Conservation (phyloP, 2,329 filamentous ascomycete species). For the Triangularia verruculosa region DNA sequence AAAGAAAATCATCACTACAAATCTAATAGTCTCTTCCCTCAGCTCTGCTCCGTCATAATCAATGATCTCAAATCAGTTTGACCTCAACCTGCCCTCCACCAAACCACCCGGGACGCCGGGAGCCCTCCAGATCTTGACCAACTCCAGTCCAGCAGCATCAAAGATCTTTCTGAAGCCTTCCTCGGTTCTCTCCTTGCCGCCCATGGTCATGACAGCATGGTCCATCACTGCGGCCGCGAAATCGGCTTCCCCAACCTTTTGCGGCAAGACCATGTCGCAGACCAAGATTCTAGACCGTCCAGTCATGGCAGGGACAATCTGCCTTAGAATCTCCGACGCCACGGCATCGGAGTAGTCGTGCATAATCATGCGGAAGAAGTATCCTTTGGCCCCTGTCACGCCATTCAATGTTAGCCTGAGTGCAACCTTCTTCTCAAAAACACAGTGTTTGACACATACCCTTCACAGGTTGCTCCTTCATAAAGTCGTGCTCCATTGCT, state of each 20-base stretch:
- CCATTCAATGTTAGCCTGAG: not conserved
- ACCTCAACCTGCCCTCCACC: slow-evolving; percentile 24
- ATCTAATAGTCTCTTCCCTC: not conserved
- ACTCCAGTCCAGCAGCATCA: slow-evolving; percentile 31
- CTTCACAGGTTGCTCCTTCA: slow-evolving; percentile 32
- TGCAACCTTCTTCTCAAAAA: not conserved
- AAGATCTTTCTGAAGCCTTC: slow-evolving; percentile 32
- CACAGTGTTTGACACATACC: slow-evolving; percentile 19
- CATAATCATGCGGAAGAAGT: slow-evolving; percentile 37
- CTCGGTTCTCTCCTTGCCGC: slow-evolving; percentile 34
- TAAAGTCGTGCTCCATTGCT: slow-evolving; percentile 32
- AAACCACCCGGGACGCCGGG: slow-evolving; percentile 21
- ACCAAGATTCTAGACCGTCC: slow-evolving; percentile 31
- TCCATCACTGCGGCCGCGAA: slow-evolving; percentile 34
- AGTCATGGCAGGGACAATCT: slow-evolving; percentile 31
- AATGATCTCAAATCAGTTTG: not conserved
- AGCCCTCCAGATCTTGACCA: slow-evolving; percentile 26
- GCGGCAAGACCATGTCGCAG: slow-evolving; percentile 35
- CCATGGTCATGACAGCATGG: slow-evolving; percentile 36
- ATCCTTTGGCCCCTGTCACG: slow-evolving; percentile 34
- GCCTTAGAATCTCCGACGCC: slow-evolving; percentile 30
- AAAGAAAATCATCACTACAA: not conserved
- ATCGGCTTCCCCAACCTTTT: slow-evolving; percentile 31
- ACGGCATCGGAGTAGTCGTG: slow-evolving; percentile 34
- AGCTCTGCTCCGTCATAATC: not conserved